phyloP scores from a whole-genome alignment of 495 filamentous ascomycete genomes.

The Achaetomiella virescens region DNA sequence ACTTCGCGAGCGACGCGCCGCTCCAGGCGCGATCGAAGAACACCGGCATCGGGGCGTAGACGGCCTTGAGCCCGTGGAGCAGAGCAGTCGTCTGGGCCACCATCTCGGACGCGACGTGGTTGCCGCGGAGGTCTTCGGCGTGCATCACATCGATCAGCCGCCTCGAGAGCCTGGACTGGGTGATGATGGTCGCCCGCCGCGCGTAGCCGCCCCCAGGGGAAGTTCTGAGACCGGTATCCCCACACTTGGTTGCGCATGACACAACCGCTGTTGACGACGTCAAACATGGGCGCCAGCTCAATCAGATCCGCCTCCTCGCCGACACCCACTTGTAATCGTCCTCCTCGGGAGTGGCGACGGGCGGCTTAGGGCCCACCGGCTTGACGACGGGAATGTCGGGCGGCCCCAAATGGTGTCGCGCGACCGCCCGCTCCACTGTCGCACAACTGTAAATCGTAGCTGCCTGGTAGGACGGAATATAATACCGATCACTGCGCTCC shows the following conservation, averaged over 20 bases:
- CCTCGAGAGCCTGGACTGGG: slow-evolving; percentile 57
- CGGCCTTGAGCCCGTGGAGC: slow-evolving; percentile 66
- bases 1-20: slow-evolving; percentile 47
- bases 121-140: slow-evolving; percentile 52
- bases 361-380: slow-evolving; percentile 55
- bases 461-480: slow-evolving; percentile 60
- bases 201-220: slow-evolving; percentile 47
- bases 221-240: slow-evolving; percentile 50
- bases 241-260: slow-evolving; percentile 55
- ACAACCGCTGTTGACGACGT: slow-evolving; percentile 59
- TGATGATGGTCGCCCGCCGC: slow-evolving; percentile 60
- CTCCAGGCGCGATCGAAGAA: slow-evolving; percentile 59
- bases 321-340: slow-evolving; percentile 66
- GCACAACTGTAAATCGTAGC: slow-evolving; percentile 48
- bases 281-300: slow-evolving; percentile 63
- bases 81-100: slow-evolving; percentile 57
- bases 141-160: slow-evolving; percentile 60
- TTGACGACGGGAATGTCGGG: slow-evolving; percentile 45
- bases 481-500: slow-evolving; percentile 70
- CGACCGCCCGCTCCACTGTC: slow-evolving; percentile 42
- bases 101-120: slow-evolving; percentile 65
- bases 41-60: slow-evolving; percentile 63
- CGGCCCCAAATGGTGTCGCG: slow-evolving; percentile 57
- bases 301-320: slow-evolving; percentile 73
- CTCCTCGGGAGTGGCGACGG: slow-evolving; percentile 44